These are phyloP conservation scores for Populus pruinosa DNA, from an alignment of 345 rosid species.

Conservation along the genomic window DNA sequence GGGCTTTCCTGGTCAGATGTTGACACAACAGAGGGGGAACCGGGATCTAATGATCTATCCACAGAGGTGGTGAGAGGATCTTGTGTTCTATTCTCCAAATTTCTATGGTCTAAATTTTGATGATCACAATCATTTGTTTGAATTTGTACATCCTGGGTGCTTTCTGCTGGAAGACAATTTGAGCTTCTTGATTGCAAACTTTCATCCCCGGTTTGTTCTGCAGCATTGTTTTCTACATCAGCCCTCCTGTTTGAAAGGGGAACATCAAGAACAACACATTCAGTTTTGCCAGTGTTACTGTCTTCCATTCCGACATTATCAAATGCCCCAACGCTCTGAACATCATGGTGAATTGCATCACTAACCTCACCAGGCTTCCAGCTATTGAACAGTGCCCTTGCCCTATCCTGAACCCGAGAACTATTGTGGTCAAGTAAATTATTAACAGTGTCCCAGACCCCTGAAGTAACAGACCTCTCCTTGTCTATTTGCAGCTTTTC, in stretches of 20 bases:
- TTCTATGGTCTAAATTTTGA: slow-evolving; percentile 21
- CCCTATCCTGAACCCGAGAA: slow-evolving; percentile 62
- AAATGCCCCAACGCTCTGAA: slow-evolving; percentile 28
- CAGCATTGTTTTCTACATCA: slow-evolving; percentile 34
- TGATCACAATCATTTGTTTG: slow-evolving; percentile 30
- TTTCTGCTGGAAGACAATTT: slow-evolving; percentile 34
- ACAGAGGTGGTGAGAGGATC: slow-evolving; percentile 27
- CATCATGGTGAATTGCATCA: slow-evolving; percentile 26
- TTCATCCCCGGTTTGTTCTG: slow-evolving; percentile 32
- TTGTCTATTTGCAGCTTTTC: slow-evolving; percentile 65
- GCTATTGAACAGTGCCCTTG: slow-evolving; percentile 53
- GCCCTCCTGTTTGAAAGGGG: slow-evolving; percentile 33
- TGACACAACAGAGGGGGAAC: slow-evolving; percentile 29
- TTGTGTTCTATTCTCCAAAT: slow-evolving; percentile 32
- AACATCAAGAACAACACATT: slow-evolving; percentile 34
- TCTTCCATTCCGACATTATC: slow-evolving; percentile 22
- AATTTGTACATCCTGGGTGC: slow-evolving; percentile 33
- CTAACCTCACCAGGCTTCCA: slow-evolving; percentile 46
- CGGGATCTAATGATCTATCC: slow-evolving; percentile 33
- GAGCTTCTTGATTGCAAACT: slow-evolving; percentile 33
- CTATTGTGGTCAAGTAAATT: slow-evolving; percentile 63
- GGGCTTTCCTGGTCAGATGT: slow-evolving; percentile 41
- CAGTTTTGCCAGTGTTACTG: slow-evolving; percentile 31
- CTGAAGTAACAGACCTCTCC: slow-evolving; percentile 65
- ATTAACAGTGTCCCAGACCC: slow-evolving; percentile 62